Conservation (phyloP, 129 eudicot species). For the Flaveria sonorensis region DNA sequence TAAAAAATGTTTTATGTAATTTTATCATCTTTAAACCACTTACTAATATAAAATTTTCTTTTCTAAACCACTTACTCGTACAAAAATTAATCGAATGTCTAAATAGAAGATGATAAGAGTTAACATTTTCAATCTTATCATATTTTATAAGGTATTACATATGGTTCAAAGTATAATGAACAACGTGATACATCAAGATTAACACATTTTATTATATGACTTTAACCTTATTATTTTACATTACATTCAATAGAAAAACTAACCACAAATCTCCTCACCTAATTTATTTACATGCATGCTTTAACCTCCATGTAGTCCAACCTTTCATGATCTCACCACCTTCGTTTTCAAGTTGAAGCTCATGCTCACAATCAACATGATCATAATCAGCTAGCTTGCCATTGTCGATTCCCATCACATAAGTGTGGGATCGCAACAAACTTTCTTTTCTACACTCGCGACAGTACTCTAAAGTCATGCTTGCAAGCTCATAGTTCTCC, state of each 20-base stretch:
- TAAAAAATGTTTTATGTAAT: too few species aligned
- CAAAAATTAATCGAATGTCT: too few species aligned
- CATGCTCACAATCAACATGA: conserved; percentile 69
- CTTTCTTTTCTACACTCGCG: conserved; percentile 73
- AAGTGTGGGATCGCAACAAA: conserved; percentile 65
- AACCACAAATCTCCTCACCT: conserved; percentile 3
- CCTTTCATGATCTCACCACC: conserved; percentile 69
- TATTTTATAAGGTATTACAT: too few species aligned
- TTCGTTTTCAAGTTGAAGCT: conserved; percentile 61
- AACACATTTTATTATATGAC: background rate
- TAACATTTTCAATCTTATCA: too few species aligned
- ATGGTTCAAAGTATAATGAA: background rate
- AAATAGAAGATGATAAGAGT: too few species aligned
- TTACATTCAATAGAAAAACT: background rate
- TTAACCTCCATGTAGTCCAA: conserved; percentile 71
- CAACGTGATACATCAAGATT: background rate
- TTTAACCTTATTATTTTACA: background rate
- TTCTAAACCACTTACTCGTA: too few species aligned
- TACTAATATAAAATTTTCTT: too few species aligned
- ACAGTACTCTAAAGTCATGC: conserved; percentile 62
- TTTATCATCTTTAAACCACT: too few species aligned
- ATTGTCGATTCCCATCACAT: conserved; percentile 35
- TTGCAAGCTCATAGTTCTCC: conserved; percentile 74
- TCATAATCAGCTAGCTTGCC: conserved; percentile 34
- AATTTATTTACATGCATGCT: conserved; percentile 30